These are phyloP conservation scores for Sphagnum fallax DNA, from an alignment of 228 moss, liverwort and hornwort genomes.

Conservation along the genomic window DNA sequence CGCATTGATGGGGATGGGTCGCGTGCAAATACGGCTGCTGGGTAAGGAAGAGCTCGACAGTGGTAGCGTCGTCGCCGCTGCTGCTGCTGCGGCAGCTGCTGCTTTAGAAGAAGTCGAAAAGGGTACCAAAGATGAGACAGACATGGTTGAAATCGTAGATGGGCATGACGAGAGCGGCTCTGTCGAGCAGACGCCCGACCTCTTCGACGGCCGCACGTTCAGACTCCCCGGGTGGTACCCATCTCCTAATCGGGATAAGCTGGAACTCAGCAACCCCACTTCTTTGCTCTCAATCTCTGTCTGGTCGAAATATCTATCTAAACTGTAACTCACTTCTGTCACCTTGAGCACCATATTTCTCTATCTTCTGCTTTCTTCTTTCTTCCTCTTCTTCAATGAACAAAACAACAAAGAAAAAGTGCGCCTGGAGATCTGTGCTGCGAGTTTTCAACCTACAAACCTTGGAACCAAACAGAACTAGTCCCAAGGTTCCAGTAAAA, in stretches of 20 bases:
- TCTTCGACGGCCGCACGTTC: slow-evolving; percentile 37
- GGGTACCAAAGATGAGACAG: slow-evolving; percentile 34
- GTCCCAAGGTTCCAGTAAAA: too few relatives aligned
- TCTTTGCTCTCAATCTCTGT: slow-evolving; percentile 23
- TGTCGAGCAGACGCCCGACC: slow-evolving; percentile 33
- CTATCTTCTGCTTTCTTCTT: too few relatives aligned
- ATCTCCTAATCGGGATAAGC: slow-evolving; percentile 43
- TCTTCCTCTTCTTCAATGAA: too few relatives aligned
- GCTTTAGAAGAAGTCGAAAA: slow-evolving; percentile 41
- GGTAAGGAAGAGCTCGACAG: too few relatives aligned
- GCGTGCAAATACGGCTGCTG: slow-evolving; percentile 33
- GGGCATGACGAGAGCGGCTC: slow-evolving; percentile 34
- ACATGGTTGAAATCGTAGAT: slow-evolving; percentile 26
- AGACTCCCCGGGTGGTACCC: slow-evolving; percentile 24
- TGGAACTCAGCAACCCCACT: slow-evolving; percentile 45
- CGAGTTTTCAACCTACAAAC: too few relatives aligned
- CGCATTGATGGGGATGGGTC: slow-evolving; percentile 34
- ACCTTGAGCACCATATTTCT: slow-evolving; percentile 37
- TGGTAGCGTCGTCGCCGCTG: too few relatives aligned
- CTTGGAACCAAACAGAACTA: too few relatives aligned
- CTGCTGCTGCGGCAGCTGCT: slow-evolving; percentile 24
- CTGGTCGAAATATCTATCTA: slow-evolving; percentile 25
- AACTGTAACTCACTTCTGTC: slow-evolving; percentile 38
- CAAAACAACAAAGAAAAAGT: too few relatives aligned
- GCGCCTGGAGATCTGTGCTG: too few relatives aligned